phyloP scores from a whole-genome alignment of 2,329 filamentous ascomycete species.

The Pseudogymnoascus sp. region DNA sequence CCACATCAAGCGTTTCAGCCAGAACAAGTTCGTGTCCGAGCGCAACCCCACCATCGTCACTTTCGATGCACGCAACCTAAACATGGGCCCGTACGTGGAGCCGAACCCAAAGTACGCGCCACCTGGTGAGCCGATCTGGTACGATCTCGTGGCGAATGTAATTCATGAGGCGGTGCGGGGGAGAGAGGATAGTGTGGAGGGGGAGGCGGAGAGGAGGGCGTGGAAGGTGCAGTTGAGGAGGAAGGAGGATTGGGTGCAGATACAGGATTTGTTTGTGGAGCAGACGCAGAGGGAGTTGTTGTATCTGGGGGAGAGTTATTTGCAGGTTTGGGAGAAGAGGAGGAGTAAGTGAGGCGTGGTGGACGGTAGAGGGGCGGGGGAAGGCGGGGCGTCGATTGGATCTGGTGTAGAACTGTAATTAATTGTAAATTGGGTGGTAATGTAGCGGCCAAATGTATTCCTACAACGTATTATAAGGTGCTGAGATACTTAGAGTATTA shows the following conservation, averaged over 20 bases:
- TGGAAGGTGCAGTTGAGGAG: constrained; percentile 88
- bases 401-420: background rate
- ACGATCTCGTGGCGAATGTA: constrained; percentile 93
- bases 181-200: constrained; percentile 74
- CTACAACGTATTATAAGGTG: background rate
- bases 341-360: constrained; percentile 31
- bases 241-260: constrained; percentile 80
- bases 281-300: constrained; percentile 80
- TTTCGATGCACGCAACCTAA: constrained; percentile 76
- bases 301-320: constrained; percentile 87
- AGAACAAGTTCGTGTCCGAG: constrained; percentile 93
- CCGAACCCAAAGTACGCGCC: constrained; percentile 66
- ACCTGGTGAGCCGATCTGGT: constrained; percentile 76
- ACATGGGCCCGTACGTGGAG: constrained; percentile 86
- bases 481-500: background rate
- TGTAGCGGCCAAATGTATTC: constrained; percentile 12
- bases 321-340: constrained; percentile 93
- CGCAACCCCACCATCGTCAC: constrained; percentile 98
- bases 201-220: constrained; percentile 79
- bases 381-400: constrained; percentile 10
- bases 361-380: constrained; percentile 14
- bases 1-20: constrained; percentile 93
- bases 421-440: background rate
- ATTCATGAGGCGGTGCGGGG: constrained; percentile 75
- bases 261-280: constrained; percentile 91